A percentile compares a stretch with the other conserved stretches of the same genome.
These are phyloP conservation scores for Tricholomella constricta DNA, from an alignment of 768 basidiomycete genomes.

Conservation along the genomic window DNA sequence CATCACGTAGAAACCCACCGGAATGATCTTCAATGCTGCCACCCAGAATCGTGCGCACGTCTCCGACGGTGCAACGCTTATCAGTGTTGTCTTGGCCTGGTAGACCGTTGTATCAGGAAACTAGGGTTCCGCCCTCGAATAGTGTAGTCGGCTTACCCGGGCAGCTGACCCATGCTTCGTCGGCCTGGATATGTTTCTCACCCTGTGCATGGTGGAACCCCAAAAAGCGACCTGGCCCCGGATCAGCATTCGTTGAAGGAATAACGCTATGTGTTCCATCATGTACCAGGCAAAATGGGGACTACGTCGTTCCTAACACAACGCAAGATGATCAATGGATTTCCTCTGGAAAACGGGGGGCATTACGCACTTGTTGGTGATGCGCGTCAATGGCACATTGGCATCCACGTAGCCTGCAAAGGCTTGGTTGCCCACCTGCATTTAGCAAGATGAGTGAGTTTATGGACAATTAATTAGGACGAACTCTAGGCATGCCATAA, in stretches of 20 bases:
- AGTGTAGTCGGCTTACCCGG: slow-evolving; percentile 17
- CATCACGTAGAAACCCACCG: slow-evolving; percentile 16
- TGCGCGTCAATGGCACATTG: slow-evolving; percentile 21
- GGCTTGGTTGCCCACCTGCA: slow-evolving; percentile 37
- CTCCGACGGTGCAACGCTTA: slow-evolving; percentile 21
- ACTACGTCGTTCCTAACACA: slow-evolving; percentile 15
- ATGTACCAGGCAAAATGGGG: slow-evolving; percentile 33
- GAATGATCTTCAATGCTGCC: slow-evolving; percentile 25
- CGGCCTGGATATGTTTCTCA: slow-evolving; percentile 42
- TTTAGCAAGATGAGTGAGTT: not conserved
- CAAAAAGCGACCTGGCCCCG: slow-evolving; percentile 31
- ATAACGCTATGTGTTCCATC: not conserved
- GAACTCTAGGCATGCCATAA: slow-evolving; percentile 46
- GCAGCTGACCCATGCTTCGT: slow-evolving; percentile 29
- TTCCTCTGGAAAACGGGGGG: not conserved
- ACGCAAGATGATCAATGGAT: not conserved
- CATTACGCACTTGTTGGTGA: slow-evolving; percentile 11
- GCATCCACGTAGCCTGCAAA: slow-evolving; percentile 30
- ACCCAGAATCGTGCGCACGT: slow-evolving; percentile 25
- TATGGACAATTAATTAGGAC: not conserved
- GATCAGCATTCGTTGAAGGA: not conserved
- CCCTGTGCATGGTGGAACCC: slow-evolving; percentile 42
- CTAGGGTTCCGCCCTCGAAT: not conserved
- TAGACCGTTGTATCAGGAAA: not conserved
- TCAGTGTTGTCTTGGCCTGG: slow-evolving; percentile 26